Evolutionary conservation across 108 stramenopile genomes (phyloP).

Genomic region (Nitzschia putrida): DNA sequence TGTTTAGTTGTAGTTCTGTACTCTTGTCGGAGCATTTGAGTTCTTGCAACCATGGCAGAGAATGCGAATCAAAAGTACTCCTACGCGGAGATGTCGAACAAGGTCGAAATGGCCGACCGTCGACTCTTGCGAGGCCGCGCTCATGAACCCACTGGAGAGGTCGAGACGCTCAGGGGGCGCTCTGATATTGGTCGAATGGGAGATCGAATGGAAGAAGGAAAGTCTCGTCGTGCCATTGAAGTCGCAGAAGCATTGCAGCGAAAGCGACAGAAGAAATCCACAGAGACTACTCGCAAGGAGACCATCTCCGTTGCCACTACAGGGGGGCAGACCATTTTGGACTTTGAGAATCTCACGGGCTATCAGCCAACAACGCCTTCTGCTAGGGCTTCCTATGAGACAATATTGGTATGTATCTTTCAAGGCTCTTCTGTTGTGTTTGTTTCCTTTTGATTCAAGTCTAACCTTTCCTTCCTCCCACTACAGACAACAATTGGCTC

Average conservation of each 20-base stretch:
- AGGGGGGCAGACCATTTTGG: conserved; percentile 59
- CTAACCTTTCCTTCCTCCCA: not conserved
- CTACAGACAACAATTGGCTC: conserved; percentile 54
- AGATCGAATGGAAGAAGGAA: conserved; percentile 62
- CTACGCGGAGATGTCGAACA: conserved; percentile 96
- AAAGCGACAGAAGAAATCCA: conserved; percentile 22
- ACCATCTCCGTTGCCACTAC: conserved; percentile 16
- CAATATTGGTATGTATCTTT: conserved; percentile 53
- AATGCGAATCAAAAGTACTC: conserved; percentile 87
- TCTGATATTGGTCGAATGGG: conserved; percentile 77
- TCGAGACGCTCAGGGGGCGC: conserved; percentile 83
- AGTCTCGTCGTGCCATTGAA: conserved; percentile 55
- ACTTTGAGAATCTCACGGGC: conserved; percentile 48
- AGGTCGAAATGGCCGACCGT: conserved; percentile 87
- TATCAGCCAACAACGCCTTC: conserved; percentile 79
- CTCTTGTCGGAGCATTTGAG: too few relatives aligned
- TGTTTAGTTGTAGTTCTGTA: too few relatives aligned
- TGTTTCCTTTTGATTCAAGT: not conserved
- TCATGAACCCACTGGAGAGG: conserved; percentile 92
- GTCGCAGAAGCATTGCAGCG: conserved; percentile 55
- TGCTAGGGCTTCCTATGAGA: conserved; percentile 77
- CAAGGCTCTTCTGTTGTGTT: not conserved
- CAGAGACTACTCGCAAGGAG: conserved; percentile 8
- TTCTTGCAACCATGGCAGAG: conserved; percentile 74
- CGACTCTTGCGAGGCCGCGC: conserved; percentile 40